Evolutionary conservation across 1,284 basidiomycete genomes (phyloP), one percentile per base, ranked within the genome.

Genomic region (Xerocomus nothofagi): DNA sequence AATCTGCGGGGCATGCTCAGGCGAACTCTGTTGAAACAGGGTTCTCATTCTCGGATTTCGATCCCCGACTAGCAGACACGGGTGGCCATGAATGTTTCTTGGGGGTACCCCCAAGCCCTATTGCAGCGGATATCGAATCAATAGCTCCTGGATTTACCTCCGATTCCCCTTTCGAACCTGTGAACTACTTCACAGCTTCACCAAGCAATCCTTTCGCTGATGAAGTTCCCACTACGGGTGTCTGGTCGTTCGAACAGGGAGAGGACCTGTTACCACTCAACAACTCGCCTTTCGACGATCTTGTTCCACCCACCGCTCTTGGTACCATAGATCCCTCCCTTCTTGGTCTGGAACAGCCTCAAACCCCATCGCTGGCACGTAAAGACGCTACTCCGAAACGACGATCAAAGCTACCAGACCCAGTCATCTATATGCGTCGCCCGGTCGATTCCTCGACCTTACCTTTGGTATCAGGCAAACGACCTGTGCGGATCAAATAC

Each of bases 311-410:
- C 8, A 17, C 39, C 14, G 26, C 38, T 31, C 37, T 18, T 12
- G 51, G 53, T 18, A 66, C 68, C 6, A 67, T 67, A 15, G 55
- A 67, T 46, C 65, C 68, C 3, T 69, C 65, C 15, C 56, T 67
- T 30, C 65, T 67, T 23, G 58, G 61, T 32, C 45, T 41, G 10
- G 57, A 50, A 23, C 49, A 52, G 36, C 40, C 41, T 17, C 36
- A 31, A 30, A 12, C 27, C 14, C 14, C 40, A 9, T 14, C 39
- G 3, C 20, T 2, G 15, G n/a, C 17, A 23, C 39, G 31, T 0
- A 50, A 48, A 24, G 38, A 9, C 3, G 12, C 38, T 9, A 18
- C 39, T 17, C 33, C 18, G 5, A 56, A 50, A 36, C 42, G 43
- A 8, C 56, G 57, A 4, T 36, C 54, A 11, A 57, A 50, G 12